phyloP scores from a whole-genome alignment of 1,284 basidiomycete genomes.

The Mycena sp. region DNA sequence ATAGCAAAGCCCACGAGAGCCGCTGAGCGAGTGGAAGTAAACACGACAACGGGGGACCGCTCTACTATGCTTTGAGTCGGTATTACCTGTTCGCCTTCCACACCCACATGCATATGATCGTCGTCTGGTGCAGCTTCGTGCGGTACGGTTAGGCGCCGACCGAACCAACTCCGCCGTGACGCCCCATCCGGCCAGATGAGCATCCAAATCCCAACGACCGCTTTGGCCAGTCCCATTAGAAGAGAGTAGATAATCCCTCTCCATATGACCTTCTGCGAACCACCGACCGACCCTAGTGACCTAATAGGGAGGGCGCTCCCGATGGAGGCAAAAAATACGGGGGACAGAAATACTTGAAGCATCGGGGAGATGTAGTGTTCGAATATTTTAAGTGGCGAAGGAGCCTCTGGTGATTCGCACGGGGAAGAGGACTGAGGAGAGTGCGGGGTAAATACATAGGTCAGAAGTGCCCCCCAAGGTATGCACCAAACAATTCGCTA shows the following conservation, averaged over 20 bases:
- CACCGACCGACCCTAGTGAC: constrained; percentile 42
- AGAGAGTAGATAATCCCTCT: constrained; percentile 47
- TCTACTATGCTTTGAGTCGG: no score
- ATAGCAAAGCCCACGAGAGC: constrained; percentile 47
- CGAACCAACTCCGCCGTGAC: constrained; percentile 26
- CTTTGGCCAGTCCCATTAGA: constrained; percentile 48
- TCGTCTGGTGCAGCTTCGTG: no score
- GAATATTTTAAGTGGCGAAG: constrained; percentile 36
- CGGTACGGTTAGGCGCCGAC: no score
- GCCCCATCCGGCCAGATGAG: constrained; percentile 40
- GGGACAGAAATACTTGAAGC: constrained; percentile 43
- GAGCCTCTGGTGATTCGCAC: background rate
- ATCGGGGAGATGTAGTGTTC: constrained; percentile 38
- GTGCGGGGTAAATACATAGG: constrained; percentile 35
- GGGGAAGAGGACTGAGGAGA: background rate
- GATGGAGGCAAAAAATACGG: constrained; percentile 51
- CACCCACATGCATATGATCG: no score
- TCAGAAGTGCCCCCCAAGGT: constrained; percentile 47
- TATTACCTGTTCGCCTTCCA: no score
- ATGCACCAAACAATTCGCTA: constrained; percentile 51
- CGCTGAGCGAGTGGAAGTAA: constrained; percentile 33
- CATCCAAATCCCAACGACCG: constrained; percentile 43
- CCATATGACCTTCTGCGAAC: constrained; percentile 48
- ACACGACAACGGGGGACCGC: no score
- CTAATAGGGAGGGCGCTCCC: constrained; percentile 47